Evolutionary conservation across 495 filamentous ascomycete genomes (phyloP).

Genomic region (Daldinia caldariorum): DNA sequence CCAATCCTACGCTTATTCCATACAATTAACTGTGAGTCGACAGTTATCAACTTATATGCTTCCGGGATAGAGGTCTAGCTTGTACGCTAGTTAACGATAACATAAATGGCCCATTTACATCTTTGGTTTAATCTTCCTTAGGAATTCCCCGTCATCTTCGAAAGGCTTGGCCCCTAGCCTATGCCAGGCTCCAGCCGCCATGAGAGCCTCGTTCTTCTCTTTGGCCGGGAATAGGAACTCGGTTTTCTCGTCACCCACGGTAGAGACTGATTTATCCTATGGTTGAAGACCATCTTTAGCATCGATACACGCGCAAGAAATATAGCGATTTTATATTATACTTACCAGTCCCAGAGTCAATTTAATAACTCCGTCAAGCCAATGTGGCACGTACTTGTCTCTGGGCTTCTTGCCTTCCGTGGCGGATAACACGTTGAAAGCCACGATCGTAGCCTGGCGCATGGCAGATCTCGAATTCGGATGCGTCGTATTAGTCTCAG

Average conservation of each 20-base stretch:
- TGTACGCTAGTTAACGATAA: neutral
- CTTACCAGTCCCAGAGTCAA: slow-evolving; percentile 49
- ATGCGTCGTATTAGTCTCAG: slow-evolving; percentile 62
- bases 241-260: slow-evolving; percentile 36
- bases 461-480: slow-evolving; percentile 65
- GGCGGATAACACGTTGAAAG: slow-evolving; percentile 62
- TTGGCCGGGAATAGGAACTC: slow-evolving; percentile 32
- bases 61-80: neutral
- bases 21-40: neutral
- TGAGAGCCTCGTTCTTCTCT: slow-evolving; percentile 39
- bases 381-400: slow-evolving; percentile 47
- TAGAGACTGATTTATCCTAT: slow-evolving; percentile 45
- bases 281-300: neutral
- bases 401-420: slow-evolving; percentile 49
- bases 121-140: slow-evolving; percentile 30
- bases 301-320: neutral
- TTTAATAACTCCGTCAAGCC: slow-evolving; percentile 46
- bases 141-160: slow-evolving; percentile 37
- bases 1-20: neutral
- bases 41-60: neutral
- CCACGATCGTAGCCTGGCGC: slow-evolving; percentile 62
- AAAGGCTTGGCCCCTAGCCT: slow-evolving; percentile 41
- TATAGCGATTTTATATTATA: no score
- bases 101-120: slow-evolving; percentile 13
- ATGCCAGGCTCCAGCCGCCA: slow-evolving; percentile 39